A percentile compares a stretch with the other conserved stretches of the same genome.
These are phyloP conservation scores for Panicum virgatum DNA, from an alignment of 202 grass and related monocot species.

Conservation along the genomic window DNA sequence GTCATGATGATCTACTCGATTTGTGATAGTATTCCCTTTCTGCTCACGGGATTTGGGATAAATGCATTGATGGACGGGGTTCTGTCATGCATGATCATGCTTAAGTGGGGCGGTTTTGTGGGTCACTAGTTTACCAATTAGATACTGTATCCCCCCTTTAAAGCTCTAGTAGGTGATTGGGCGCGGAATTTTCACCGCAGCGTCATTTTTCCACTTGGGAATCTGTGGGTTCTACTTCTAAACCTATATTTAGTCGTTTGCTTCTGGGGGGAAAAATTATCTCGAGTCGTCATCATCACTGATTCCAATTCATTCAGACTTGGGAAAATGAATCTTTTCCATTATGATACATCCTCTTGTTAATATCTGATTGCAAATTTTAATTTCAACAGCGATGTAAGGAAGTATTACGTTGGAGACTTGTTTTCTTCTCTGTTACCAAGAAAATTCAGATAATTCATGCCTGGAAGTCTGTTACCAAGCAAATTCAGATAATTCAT, in stretches of 20 bases:
- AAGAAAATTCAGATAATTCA: too few relatives aligned
- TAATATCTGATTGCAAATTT: not conserved
- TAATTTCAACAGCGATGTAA: not conserved
- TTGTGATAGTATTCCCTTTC: not conserved
- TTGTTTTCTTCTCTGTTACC: not conserved
- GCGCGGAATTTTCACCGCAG: not conserved
- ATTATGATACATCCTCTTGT: not conserved
- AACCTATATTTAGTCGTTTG: conserved; percentile 14
- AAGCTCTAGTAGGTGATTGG: not conserved
- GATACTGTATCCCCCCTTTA: not conserved
- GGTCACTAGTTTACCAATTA: not conserved
- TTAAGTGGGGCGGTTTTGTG: not conserved
- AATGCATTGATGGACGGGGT: not conserved
- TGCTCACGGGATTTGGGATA: not conserved
- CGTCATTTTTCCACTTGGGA: not conserved
- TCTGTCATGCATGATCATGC: not conserved
- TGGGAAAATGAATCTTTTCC: not conserved
- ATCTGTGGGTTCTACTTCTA: not conserved
- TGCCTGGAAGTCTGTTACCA: too few relatives aligned
- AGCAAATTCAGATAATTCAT: not conserved
- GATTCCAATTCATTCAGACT: not conserved
- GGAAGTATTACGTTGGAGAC: not conserved
- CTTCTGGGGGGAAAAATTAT: not conserved
- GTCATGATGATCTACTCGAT: not conserved
- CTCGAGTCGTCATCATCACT: not conserved